Conservation (phyloP, 441 rosid genomes). For the Mallotus repandus region DNA sequence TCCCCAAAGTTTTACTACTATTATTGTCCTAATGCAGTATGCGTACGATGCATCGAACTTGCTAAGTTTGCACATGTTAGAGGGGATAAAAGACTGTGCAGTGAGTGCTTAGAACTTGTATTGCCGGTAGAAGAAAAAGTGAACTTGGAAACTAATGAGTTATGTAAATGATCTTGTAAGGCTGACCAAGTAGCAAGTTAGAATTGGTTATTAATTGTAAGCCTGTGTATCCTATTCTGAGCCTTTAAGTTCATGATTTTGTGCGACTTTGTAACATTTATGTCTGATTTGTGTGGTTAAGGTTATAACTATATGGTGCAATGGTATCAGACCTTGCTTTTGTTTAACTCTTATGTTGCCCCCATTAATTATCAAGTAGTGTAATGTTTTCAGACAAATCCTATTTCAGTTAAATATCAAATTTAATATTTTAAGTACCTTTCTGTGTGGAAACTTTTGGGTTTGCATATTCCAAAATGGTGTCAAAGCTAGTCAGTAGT, state of each 20-base stretch:
- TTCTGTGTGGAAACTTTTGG: neutral
- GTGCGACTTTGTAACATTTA: neutral
- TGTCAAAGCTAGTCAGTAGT: neutral
- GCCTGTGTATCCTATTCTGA: no score
- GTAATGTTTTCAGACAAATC: neutral
- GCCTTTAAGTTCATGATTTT: no score
- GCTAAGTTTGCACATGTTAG: constrained; percentile 40
- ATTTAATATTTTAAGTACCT: neutral
- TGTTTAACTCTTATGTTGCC: neutral
- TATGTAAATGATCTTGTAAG: constrained; percentile 23
- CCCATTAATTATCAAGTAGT: neutral
- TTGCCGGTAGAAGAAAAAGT: constrained; percentile 45
- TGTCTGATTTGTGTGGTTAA: neutral
- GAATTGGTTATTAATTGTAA: neutral
- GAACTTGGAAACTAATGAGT: constrained; percentile 43
- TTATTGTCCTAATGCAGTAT: constrained; percentile 53
- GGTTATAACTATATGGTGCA: neutral
- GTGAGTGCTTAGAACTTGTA: constrained; percentile 43
- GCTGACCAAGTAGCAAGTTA: neutral
- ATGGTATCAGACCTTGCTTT: neutral
- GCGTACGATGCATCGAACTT: constrained; percentile 39
- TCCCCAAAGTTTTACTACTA: constrained; percentile 47
- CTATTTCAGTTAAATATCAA: neutral
- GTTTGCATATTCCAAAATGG: neutral
- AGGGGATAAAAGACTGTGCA: constrained; percentile 49